These are phyloP conservation scores for Talaromyces sp. DNA, from an alignment of 2,329 filamentous ascomycete genomes.

Conservation along the genomic window DNA sequence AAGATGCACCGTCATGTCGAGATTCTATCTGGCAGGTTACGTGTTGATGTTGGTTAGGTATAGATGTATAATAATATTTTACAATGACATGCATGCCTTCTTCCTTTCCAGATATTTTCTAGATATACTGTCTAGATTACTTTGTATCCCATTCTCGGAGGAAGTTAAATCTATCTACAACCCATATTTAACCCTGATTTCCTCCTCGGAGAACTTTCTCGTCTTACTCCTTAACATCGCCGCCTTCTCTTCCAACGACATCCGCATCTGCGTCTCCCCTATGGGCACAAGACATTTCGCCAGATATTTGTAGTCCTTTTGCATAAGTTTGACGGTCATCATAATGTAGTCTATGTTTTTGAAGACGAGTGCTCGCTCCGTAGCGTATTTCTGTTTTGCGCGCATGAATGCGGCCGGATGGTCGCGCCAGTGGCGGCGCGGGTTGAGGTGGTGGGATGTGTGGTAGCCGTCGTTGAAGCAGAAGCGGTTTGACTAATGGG, in stretches of 20 bases:
- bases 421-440: conserved; percentile 75
- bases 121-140: background rate
- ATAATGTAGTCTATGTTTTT: conserved; percentile 78
- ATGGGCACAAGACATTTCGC: conserved; percentile 71
- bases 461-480: conserved; percentile 84
- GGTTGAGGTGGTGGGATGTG: conserved; percentile 77
- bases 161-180: background rate
- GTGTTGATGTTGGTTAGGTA: background rate
- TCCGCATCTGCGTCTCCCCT: conserved; percentile 61
- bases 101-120: background rate
- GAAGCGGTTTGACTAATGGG: conserved; percentile 67
- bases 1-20: background rate
- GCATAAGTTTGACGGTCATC: conserved; percentile 65
- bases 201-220: conserved; percentile 62
- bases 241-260: conserved; percentile 63
- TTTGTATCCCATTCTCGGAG: background rate
- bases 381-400: conserved; percentile 63
- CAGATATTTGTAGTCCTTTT: conserved; percentile 68
- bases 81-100: background rate
- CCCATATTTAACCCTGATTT: conserved; percentile 45
- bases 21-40: background rate
- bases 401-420: conserved; percentile 71
- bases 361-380: conserved; percentile 70
- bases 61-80: conserved; percentile 15
- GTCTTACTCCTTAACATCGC: conserved; percentile 64